These are phyloP conservation scores for Priceomyces medius DNA, from an alignment of 805 yeast species.

Conservation along the genomic window DNA sequence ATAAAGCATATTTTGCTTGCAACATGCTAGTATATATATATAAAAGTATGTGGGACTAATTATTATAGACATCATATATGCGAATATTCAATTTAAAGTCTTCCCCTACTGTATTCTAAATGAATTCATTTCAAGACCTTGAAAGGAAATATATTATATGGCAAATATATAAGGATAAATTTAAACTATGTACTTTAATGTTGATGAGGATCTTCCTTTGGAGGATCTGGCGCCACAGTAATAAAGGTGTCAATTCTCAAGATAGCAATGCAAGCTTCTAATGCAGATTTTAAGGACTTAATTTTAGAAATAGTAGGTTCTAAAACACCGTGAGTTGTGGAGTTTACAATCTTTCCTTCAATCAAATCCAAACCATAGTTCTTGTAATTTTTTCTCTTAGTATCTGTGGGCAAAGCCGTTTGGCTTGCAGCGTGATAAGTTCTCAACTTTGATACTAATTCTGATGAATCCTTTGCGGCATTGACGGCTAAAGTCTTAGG, in stretches of 20 bases:
- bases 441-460: conserved; percentile 90
- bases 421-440: conserved; percentile 96
- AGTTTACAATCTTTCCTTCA: conserved; percentile 89
- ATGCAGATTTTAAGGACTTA: conserved; percentile 89
- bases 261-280: conserved; percentile 97
- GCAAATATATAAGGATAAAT: conserved; percentile 1
- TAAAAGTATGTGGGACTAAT: too few relatives aligned
- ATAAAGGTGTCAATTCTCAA: conserved; percentile 98
- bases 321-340: conserved; percentile 77
- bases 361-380: conserved; percentile 91
- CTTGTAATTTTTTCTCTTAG: conserved; percentile 79
- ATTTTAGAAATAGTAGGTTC: conserved; percentile 95
- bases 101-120: conserved; percentile 1
- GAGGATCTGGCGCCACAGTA: conserved; percentile 93
- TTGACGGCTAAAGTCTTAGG: conserved; percentile 97
- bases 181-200: conserved; percentile 43
- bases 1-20: background rate
- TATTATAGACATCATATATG: too few relatives aligned
- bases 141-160: background rate
- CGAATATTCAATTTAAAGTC: background rate
- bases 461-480: conserved; percentile 97
- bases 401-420: conserved; percentile 77
- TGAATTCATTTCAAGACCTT: too few relatives aligned
- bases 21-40: too few relatives aligned
- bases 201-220: conserved; percentile 87